Evolutionary conservation across 257 asterid genomes (phyloP).

Genomic region (Verbena officinalis): DNA sequence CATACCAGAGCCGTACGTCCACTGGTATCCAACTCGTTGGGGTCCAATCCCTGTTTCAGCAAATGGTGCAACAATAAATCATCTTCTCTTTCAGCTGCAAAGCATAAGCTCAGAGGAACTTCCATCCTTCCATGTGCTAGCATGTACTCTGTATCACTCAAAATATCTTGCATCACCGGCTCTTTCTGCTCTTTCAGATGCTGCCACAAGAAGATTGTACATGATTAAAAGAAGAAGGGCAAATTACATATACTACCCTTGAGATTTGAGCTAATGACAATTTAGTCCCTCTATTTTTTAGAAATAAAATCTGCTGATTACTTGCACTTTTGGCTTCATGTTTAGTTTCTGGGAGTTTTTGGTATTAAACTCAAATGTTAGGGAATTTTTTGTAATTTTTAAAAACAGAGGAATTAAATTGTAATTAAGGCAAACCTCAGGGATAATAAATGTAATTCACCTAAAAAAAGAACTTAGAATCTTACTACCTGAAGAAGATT

Average conservation of each 20-base stretch:
- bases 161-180: conserved; percentile 57
- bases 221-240: neutral
- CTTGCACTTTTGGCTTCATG: too few relatives aligned
- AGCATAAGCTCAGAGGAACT: conserved; percentile 81
- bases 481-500: conserved; percentile 66
- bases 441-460: too few relatives aligned
- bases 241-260: too few relatives aligned
- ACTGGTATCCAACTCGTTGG: conserved; percentile 62
- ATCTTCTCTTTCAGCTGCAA: conserved; percentile 82
- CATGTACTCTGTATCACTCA: conserved; percentile 66
- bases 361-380: too few relatives aligned
- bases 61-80: conserved; percentile 64
- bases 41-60: conserved; percentile 68
- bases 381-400: too few relatives aligned
- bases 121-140: conserved; percentile 81
- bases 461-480: neutral
- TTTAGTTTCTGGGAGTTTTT: too few relatives aligned
- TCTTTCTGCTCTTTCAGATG: conserved; percentile 60
- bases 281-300: too few relatives aligned
- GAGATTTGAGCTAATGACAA: too few relatives aligned
- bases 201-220: conserved; percentile 44
- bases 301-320: too few relatives aligned
- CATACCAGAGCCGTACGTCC: conserved; percentile 74
- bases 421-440: too few relatives aligned
- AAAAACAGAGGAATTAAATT: too few relatives aligned